phyloP scores from a whole-genome alignment of 345 rosid species.

The Ricinus communis region DNA sequence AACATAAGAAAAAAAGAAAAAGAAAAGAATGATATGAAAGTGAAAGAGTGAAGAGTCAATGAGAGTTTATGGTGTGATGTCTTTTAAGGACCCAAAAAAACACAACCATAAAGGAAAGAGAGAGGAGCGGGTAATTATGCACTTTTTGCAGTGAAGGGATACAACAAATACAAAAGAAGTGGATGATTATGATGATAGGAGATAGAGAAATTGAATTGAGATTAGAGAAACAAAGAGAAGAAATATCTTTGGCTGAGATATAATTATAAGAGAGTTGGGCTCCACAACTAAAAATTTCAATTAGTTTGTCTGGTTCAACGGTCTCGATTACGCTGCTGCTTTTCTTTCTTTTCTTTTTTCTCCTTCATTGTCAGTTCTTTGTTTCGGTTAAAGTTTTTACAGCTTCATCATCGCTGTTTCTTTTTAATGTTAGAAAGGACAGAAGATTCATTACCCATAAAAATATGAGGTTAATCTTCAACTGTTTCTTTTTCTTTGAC shows the following conservation, averaged over 20 bases:
- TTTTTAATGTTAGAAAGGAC: neutral
- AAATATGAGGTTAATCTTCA: neutral
- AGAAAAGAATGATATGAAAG: conserved; percentile 1
- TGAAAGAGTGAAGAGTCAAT: neutral
- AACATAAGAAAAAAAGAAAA: neutral
- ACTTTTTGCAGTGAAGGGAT: conserved; percentile 13
- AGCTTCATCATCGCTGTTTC: neutral
- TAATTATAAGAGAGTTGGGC: conserved; percentile 5
- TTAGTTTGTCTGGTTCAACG: conserved; percentile 21
- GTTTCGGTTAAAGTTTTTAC: neutral
- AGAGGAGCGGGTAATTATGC: neutral
- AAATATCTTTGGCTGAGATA: neutral
- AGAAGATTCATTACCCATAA: too few relatives aligned
- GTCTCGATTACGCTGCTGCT: neutral
- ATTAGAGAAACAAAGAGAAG: neutral
- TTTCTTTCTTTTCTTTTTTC: neutral
- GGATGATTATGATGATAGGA: neutral
- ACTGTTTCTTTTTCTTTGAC: neutral
- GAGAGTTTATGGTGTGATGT: neutral
- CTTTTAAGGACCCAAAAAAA: neutral
- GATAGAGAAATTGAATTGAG: neutral
- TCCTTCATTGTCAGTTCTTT: neutral
- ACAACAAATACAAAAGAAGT: too few relatives aligned
- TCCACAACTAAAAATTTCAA: neutral
- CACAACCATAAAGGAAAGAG: neutral